Conservation (phyloP, 495 filamentous ascomycete species). For the Penicillium mononematosum region DNA sequence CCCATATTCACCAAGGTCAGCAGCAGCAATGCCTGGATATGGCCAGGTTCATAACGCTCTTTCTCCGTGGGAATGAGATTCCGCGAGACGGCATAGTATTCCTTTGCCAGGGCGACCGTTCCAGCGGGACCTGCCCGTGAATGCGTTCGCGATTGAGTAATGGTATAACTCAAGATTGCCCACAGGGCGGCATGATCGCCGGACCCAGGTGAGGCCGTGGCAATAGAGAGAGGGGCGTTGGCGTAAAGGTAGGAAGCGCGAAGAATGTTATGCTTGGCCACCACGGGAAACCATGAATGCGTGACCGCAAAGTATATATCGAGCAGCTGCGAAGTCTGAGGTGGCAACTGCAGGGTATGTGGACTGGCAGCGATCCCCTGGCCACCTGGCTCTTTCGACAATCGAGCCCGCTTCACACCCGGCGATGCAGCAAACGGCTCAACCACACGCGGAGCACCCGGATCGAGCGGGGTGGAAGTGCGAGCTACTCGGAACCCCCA, state of each 20-base stretch:
- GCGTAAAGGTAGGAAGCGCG: constrained; percentile 52
- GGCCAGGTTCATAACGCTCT: constrained; percentile 55
- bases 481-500: constrained; percentile 41
- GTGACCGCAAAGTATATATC: constrained; percentile 73
- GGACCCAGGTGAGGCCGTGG: constrained; percentile 41
- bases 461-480: constrained; percentile 31
- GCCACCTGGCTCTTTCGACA: constrained; percentile 24
- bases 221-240: constrained; percentile 46
- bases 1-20: constrained; percentile 60
- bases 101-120: constrained; percentile 30
- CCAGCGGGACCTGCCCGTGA: constrained; percentile 26
- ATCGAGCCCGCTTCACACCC: constrained; percentile 32
- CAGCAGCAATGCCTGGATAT: constrained; percentile 64
- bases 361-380: constrained; percentile 11
- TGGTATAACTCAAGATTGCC: constrained; percentile 59
- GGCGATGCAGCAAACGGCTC: constrained; percentile 27
- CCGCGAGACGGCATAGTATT: constrained; percentile 59
- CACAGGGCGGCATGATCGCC: constrained; percentile 64
- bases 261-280: constrained; percentile 66
- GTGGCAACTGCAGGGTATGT: constrained; percentile 49
- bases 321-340: constrained; percentile 62
- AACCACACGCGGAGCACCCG: constrained; percentile 34
- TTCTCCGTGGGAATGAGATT: constrained; percentile 58
- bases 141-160: constrained; percentile 38
- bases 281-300: constrained; percentile 69